These are phyloP conservation scores for Astragalus membranaceus DNA, from an alignment of 306 rosid species.

Conservation along the genomic window DNA sequence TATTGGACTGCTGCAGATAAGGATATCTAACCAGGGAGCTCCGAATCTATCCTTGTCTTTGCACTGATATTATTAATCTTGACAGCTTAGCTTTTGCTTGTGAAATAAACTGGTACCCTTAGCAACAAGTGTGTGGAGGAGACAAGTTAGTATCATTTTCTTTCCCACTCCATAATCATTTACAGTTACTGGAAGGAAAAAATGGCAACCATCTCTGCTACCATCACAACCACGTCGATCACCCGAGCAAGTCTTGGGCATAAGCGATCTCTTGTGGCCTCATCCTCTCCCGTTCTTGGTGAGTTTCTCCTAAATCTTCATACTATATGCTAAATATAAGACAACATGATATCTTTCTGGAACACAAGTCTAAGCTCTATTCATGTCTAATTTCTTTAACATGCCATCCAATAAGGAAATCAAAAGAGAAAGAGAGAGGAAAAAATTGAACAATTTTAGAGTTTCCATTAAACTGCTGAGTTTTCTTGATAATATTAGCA, in stretches of 20 bases:
- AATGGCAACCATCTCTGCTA: constrained; percentile 80
- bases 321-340: background rate
- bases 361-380: background rate
- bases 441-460: background rate
- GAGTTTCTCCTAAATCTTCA: background rate
- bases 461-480: background rate
- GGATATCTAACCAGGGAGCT: constrained; percentile 47
- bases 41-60: constrained; percentile 37
- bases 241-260: constrained; percentile 44
- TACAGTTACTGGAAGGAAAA: background rate
- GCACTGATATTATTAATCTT: constrained; percentile 29
- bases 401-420: background rate
- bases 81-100: background rate
- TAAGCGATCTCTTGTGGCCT: constrained; percentile 39
- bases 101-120: background rate
- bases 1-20: constrained; percentile 53
- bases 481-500: background rate
- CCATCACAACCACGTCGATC: constrained; percentile 43
- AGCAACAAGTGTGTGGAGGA: background rate
- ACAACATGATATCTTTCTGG: background rate
- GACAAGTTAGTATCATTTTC: background rate
- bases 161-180: constrained; percentile 13
- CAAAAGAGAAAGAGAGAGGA: background rate
- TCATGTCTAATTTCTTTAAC: background rate
- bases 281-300: constrained; percentile 73